phyloP scores from a whole-genome alignment of 2,329 filamentous ascomycete genomes.

The Rhytidhysteron rufulum region DNA sequence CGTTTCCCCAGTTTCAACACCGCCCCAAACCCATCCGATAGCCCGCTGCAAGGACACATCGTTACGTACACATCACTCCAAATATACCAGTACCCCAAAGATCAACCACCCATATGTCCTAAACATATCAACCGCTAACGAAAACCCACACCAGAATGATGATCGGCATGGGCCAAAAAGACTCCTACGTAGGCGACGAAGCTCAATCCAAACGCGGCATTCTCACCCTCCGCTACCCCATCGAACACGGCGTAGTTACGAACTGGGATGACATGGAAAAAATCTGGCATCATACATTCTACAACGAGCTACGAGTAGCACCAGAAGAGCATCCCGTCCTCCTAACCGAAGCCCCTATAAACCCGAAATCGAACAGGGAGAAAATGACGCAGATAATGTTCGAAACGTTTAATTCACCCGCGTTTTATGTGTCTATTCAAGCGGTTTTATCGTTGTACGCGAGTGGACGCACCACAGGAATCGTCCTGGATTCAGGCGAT shows the following conservation, averaged over 20 bases:
- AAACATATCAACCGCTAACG: too few relatives aligned
- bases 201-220: constrained; percentile 99
- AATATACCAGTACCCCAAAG: too few relatives aligned
- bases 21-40: constrained; percentile 9
- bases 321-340: constrained; percentile 99
- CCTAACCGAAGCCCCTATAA: constrained; percentile 98
- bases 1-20: constrained; percentile 9
- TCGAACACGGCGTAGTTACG: constrained; percentile 99
- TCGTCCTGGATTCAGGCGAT: constrained; percentile 99
- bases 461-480: constrained; percentile 99
- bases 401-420: constrained; percentile 99
- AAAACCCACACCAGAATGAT: constrained; percentile 90
- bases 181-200: constrained; percentile 99
- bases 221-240: constrained; percentile 97
- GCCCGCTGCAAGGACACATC: constrained; percentile 39
- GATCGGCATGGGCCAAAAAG: constrained; percentile 99
- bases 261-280: constrained; percentile 99
- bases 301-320: constrained; percentile 99
- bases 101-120: too few relatives aligned
- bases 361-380: constrained; percentile 99
- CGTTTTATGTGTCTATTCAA: constrained; percentile 99
- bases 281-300: constrained; percentile 99
- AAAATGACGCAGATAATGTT: constrained; percentile 99
- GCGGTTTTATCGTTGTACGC: constrained; percentile 98
- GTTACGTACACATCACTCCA: too few relatives aligned